These are phyloP conservation scores for Botrytis porri DNA, from an alignment of 2,329 filamentous ascomycete species.

Conservation along the genomic window DNA sequence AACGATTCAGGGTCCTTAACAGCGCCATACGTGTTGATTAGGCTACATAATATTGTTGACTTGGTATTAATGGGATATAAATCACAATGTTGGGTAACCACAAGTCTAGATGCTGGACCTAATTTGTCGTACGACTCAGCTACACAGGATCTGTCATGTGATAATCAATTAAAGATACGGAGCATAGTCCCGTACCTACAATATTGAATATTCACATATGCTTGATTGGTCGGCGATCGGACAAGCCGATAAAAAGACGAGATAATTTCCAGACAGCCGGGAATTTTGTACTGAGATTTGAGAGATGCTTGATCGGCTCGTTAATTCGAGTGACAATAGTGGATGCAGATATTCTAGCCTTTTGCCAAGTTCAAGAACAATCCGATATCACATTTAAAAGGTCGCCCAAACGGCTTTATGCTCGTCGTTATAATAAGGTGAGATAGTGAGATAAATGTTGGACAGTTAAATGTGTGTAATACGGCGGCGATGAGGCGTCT, in stretches of 20 bases:
- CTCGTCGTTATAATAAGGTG: neutral
- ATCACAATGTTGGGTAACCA: neutral
- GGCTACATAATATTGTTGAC: neutral
- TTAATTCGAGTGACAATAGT: neutral
- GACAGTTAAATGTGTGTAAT: neutral
- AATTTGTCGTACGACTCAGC: neutral
- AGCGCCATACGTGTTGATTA: neutral
- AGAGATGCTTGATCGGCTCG: neutral
- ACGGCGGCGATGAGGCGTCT: slow-evolving; percentile 9
- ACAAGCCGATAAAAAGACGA: neutral
- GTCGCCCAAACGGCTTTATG: neutral
- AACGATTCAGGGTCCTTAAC: neutral
- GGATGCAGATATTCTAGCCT: neutral
- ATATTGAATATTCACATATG: neutral
- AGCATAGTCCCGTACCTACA: neutral
- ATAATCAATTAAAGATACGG: neutral
- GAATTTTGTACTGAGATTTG: neutral
- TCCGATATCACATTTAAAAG: neutral
- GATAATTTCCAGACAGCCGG: slow-evolving; percentile 8
- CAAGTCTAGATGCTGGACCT: neutral
- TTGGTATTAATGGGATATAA: neutral
- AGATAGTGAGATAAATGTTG: neutral
- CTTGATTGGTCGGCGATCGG: neutral
- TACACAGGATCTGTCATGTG: neutral
- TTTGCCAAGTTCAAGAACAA: neutral